phyloP scores from a whole-genome alignment of 805 yeast species.

The Starmerella floris region DNA sequence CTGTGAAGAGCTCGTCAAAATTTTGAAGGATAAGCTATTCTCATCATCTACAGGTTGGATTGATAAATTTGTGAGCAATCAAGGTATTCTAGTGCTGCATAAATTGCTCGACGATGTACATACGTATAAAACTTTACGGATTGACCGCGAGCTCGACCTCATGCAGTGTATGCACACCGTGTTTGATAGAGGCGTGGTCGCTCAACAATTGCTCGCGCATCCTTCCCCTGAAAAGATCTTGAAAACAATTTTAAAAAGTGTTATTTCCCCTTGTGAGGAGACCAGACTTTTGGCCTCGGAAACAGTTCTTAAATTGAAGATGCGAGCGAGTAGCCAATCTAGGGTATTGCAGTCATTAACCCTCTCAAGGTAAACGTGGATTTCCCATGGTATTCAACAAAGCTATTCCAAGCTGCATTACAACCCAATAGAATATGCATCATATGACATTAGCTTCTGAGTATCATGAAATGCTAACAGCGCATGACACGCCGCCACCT shows the following conservation, averaged over 20 bases:
- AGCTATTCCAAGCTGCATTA: no score
- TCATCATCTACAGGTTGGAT: constrained; percentile 5
- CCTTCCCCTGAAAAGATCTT: background rate
- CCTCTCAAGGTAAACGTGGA: background rate
- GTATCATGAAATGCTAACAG: no score
- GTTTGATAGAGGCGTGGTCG: background rate
- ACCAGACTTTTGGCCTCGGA: background rate
- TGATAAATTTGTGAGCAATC: constrained; percentile 6
- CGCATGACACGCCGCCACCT: no score
- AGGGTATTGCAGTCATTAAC: constrained; percentile 1
- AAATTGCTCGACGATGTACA: constrained; percentile 7
- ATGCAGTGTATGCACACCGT: constrained; percentile 1
- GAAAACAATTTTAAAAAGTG: background rate
- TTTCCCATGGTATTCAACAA: no score
- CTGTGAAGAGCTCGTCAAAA: background rate
- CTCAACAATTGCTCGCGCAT: background rate
- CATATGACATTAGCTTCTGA: no score
- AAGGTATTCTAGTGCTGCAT: constrained; percentile 6
- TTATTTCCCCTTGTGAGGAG: constrained; percentile 1
- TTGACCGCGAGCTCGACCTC: constrained; percentile 3
- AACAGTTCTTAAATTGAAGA: background rate
- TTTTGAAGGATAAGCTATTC: background rate
- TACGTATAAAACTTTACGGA: background rate
- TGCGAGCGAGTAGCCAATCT: background rate
- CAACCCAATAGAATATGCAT: no score